phyloP scores from a whole-genome alignment of 2,329 filamentous ascomycete genomes.

The Aspergillus sp. region DNA sequence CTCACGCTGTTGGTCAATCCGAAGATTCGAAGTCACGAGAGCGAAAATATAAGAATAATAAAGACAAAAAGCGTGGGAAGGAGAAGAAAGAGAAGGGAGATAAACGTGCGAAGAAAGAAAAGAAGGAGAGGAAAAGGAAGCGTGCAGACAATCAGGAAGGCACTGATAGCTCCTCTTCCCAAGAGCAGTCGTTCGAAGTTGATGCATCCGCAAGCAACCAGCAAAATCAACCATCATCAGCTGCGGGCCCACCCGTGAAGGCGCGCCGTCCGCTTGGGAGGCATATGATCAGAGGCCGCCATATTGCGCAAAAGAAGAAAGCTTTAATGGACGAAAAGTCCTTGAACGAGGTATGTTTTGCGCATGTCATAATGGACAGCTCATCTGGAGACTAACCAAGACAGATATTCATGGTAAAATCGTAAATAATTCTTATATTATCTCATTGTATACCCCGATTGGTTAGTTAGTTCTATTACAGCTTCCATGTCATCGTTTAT shows the following conservation, averaged over 20 bases:
- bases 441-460: constrained; percentile 2
- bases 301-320: constrained; percentile 85
- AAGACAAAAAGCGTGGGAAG: constrained; percentile 10
- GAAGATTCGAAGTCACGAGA: not conserved
- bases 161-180: constrained; percentile 18
- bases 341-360: constrained; percentile 71
- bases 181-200: not conserved
- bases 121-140: constrained; percentile 36
- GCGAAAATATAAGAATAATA: constrained; percentile 10
- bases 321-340: constrained; percentile 79
- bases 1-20: not conserved
- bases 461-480: not conserved
- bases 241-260: constrained; percentile 50
- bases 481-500: not conserved
- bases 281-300: constrained; percentile 73
- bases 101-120: constrained; percentile 27
- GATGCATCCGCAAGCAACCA: constrained; percentile 34
- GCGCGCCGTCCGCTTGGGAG: constrained; percentile 55
- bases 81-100: constrained; percentile 18
- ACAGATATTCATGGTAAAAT: constrained; percentile 40
- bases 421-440: constrained; percentile 12
- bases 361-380: not conserved
- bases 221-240: constrained; percentile 45
- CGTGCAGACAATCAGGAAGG: constrained; percentile 31
- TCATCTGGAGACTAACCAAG: constrained; percentile 15